Conservation (phyloP, 441 rosid genomes). For the California macrophylla region DNA sequence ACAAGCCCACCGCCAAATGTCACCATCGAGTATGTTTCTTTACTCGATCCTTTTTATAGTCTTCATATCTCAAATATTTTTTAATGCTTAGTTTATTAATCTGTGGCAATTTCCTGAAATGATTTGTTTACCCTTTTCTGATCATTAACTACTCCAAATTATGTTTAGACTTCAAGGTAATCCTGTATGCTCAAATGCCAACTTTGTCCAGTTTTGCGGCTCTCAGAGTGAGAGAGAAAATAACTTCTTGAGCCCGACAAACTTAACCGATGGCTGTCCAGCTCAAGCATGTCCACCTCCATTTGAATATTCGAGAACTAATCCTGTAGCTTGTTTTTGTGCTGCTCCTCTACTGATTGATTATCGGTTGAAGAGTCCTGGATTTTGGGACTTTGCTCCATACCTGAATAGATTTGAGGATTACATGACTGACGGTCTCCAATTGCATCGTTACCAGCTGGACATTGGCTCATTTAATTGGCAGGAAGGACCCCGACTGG, state of each 20-base stretch:
- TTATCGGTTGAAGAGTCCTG: constrained; percentile 92
- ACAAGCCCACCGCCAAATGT: constrained; percentile 57
- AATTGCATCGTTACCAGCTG: constrained; percentile 45
- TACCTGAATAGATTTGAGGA: constrained; percentile 36
- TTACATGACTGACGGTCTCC: constrained; percentile 49
- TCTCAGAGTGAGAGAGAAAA: constrained; percentile 22
- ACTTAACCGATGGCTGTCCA: constrained; percentile 30
- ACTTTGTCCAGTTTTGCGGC: constrained; percentile 36
- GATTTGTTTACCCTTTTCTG: background rate
- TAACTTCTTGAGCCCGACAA: constrained; percentile 17
- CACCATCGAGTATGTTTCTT: constrained; percentile 59
- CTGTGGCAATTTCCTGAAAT: background rate
- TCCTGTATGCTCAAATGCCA: constrained; percentile 48
- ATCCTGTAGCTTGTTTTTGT: constrained; percentile 52
- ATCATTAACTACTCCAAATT: background rate
- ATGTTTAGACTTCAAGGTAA: constrained; percentile 80
- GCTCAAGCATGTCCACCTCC: constrained; percentile 54
- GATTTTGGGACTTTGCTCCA: constrained; percentile 50
- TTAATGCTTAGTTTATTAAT: background rate
- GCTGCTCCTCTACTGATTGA: constrained; percentile 67
- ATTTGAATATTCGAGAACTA: constrained; percentile 42
- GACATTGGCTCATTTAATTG: constrained; percentile 38
- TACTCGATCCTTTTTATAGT: constrained; percentile 10
- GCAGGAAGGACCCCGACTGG: constrained; percentile 71
- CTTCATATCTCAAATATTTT: background rate